Conservation (phyloP, 2,329 filamentous ascomycete genomes). For the Podosphaera aphanis region DNA sequence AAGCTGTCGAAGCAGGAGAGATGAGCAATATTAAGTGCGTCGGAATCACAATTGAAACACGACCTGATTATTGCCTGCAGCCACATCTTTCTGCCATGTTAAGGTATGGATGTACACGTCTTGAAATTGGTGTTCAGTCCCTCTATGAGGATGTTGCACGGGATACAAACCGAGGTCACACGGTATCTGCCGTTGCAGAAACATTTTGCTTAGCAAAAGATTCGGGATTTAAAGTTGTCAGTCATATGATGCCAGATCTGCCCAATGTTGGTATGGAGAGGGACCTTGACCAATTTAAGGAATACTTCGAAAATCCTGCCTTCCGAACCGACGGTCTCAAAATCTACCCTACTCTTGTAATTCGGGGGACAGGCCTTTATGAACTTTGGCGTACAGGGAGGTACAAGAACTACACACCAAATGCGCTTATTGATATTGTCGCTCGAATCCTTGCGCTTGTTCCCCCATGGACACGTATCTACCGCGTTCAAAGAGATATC, state of each 20-base stretch:
- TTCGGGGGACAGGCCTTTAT: slow-evolving; percentile 86
- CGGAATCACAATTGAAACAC: slow-evolving; percentile 92
- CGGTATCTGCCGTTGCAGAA: slow-evolving; percentile 81
- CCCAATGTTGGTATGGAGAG: slow-evolving; percentile 97
- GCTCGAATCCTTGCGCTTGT: slow-evolving; percentile 88
- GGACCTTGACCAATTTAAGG: slow-evolving; percentile 85
- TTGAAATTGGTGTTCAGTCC: slow-evolving; percentile 90
- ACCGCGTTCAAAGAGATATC: slow-evolving; percentile 93
- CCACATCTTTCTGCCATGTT: slow-evolving; percentile 93
- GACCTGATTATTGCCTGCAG: slow-evolving; percentile 88
- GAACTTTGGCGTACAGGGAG: slow-evolving; percentile 91
- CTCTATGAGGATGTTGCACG: slow-evolving; percentile 96
- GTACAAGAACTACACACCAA: slow-evolving; percentile 97
- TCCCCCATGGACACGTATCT: slow-evolving; percentile 94
- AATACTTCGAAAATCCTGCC: slow-evolving; percentile 91
- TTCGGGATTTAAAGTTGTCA: slow-evolving; percentile 95
- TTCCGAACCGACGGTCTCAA: slow-evolving; percentile 94
- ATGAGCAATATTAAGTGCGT: slow-evolving; percentile 97
- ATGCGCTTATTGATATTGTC: slow-evolving; percentile 83
- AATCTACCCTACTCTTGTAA: slow-evolving; percentile 93
- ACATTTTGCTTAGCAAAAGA: slow-evolving; percentile 96
- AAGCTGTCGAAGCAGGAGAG: slow-evolving; percentile 80
- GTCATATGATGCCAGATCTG: slow-evolving; percentile 98
- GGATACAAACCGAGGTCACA: slow-evolving; percentile 92
- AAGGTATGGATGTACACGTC: slow-evolving; percentile 83